Base-by-base conservation (phyloP, 805 yeast genomes). In the Teunomyces panamensis region DNA sequence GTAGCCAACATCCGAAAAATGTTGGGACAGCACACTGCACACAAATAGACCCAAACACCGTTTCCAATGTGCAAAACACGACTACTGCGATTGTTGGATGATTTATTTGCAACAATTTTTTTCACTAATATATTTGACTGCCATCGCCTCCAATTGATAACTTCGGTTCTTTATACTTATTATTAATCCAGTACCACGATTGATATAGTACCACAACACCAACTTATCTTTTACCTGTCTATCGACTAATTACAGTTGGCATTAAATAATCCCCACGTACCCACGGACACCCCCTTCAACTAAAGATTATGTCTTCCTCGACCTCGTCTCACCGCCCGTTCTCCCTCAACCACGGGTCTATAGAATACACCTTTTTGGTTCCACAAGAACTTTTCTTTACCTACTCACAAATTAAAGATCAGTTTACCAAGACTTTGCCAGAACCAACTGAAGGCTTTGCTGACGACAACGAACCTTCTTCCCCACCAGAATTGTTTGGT, bases 391-490 rank as follows among this genome's bases (percentile, higher is more conserved):
- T 84, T 46, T 86, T 87, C 63, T 81, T 89, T 59, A 80, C 84
- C 59, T 88, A 88, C 63, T 85, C 92, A 50, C 96, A 91, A 70
- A 78, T 94, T 58, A 87, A 88, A 60, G 91, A 89, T 56, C 95
- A 85, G 68, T 94, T 92, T 67, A 74, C 72, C 61, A 87, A 87
- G 63, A 71, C 83, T 16, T 80, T 94, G 55, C 92, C 95, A 7
- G 81, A 78, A 42, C 83, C 83, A 36, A 86, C 97, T 39, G 97
- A 89, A 62, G 94, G 86, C 11, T 84, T 79, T 56, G 92, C 91
- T 43, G 85, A 80, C 49, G 96, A 88, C 57, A 86, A 86, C 53
- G 97, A 91, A 71, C 97, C 97, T 32, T 70, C 89, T 30, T 83
- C 92, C 39, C 83, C 91, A 42, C 85, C 89, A 33, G 97, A 92